Evolutionary conservation across 768 basidiomycete species (phyloP), one percentile per base, ranked within the genome.

Genomic region (Pulveroboletus sp.): DNA sequence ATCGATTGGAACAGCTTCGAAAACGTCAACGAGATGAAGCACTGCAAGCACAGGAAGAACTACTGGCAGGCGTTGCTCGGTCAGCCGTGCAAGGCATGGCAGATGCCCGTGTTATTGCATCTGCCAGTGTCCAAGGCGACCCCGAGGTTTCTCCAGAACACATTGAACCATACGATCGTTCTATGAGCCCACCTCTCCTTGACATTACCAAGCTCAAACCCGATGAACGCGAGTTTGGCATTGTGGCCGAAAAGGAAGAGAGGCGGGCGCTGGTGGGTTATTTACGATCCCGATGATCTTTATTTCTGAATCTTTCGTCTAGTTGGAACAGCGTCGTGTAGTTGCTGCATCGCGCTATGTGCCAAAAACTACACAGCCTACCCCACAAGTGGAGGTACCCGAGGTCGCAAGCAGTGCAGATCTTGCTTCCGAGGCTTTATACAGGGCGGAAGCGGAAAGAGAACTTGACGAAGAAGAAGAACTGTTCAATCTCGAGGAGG

Each of bases 381-480:
- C 73, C n/a, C 76, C 77, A 3, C 85, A 88, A 59, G 70, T 69
- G 9, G 76, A 78, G 45, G 71, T 69, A 16, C 77, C 79, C 45
- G 83, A 86, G 64, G 71, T 63, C 56, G 73, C 78, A 47, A 86
- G 76, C 57, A 77, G 78, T 45, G 79, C 81, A 14, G 89, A 91
- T 63, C 75, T 94, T 44, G 91, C 86, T 40, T 89, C 93, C 5
- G 94, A 97, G 63, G 89, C 91, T 11, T 69, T 94, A 45, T 94
- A 93, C 61, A 82, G 89, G 58, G 91, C 88, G 1, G 93, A 94
- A 66, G 91, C 90, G 8, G 92, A 93, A 64, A 85, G 85, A 55
- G 91, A 96, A 47, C 76, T 97, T 50, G 95, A 98, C 56, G 93
- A 95, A 58, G 94, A 96, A 67, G 93, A 97, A 64, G 94, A 96